These are phyloP conservation scores for Rhynchosporium secalis DNA, from an alignment of 2,329 filamentous ascomycete species.

Conservation along the genomic window DNA sequence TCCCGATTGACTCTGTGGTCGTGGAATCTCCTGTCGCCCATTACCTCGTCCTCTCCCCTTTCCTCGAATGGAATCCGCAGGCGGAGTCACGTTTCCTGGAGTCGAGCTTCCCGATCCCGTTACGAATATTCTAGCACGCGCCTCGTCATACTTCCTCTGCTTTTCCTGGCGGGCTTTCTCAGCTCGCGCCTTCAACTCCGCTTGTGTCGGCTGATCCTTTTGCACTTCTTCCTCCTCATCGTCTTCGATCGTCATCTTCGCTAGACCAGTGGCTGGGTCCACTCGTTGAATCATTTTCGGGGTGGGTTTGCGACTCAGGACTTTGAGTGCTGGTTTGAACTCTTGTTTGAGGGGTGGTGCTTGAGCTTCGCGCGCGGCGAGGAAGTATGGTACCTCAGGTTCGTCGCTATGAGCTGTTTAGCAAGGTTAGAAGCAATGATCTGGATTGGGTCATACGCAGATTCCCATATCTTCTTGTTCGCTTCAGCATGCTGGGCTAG, in stretches of 20 bases:
- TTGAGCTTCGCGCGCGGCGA: conserved; percentile 60
- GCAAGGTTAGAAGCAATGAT: background rate
- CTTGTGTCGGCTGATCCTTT: conserved; percentile 64
- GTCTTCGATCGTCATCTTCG: conserved; percentile 49
- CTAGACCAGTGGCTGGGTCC: conserved; percentile 53
- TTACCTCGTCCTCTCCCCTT: conserved; percentile 47
- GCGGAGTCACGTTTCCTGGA: conserved; percentile 62
- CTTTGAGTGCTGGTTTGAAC: conserved; percentile 80
- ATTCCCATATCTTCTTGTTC: conserved; percentile 85
- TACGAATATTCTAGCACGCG: conserved; percentile 83
- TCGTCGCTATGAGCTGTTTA: conserved; percentile 52
- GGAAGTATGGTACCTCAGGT: conserved; percentile 71
- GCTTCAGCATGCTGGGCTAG: conserved; percentile 78
- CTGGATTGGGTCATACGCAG: conserved; percentile 61
- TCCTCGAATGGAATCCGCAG: conserved; percentile 52
- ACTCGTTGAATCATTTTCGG: conserved; percentile 59
- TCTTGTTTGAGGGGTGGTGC: conserved; percentile 63
- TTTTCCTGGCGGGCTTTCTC: conserved; percentile 84
- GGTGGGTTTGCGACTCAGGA: conserved; percentile 79
- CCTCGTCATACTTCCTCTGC: conserved; percentile 86
- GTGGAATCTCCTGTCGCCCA: conserved; percentile 41
- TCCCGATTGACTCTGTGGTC: conserved; percentile 41
- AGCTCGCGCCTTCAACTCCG: conserved; percentile 76
- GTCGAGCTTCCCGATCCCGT: conserved; percentile 59
- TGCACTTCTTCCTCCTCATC: conserved; percentile 69